These are phyloP conservation scores for Saccharomycopsis hybrid DNA, from an alignment of 1,139 yeast species.

Conservation along the genomic window DNA sequence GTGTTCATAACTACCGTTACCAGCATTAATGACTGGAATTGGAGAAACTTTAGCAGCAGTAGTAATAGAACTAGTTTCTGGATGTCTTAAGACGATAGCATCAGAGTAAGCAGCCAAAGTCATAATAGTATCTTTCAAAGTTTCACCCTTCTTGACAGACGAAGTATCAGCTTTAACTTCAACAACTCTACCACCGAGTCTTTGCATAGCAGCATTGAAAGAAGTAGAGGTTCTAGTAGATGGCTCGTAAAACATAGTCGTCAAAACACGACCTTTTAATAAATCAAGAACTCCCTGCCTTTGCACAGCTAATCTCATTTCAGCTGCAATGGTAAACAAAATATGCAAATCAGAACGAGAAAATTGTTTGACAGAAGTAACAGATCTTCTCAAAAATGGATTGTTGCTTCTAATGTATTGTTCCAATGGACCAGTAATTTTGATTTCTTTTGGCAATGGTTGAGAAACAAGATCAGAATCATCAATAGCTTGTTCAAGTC, in stretches of 20 bases:
- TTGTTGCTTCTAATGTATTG: slow-evolving; percentile 74
- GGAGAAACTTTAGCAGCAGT: slow-evolving; percentile 96
- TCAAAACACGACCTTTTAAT: slow-evolving; percentile 82
- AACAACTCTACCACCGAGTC: slow-evolving; percentile 97
- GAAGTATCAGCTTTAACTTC: slow-evolving; percentile 79
- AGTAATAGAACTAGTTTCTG: slow-evolving; percentile 84
- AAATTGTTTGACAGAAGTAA: slow-evolving; percentile 83
- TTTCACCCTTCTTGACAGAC: slow-evolving; percentile 96
- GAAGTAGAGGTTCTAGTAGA: slow-evolving; percentile 95
- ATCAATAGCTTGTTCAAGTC: slow-evolving; percentile 51
- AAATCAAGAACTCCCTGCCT: slow-evolving; percentile 92
- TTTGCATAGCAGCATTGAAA: slow-evolving; percentile 99
- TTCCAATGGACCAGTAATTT: slow-evolving; percentile 73
- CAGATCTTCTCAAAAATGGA: slow-evolving; percentile 82
- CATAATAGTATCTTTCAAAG: slow-evolving; percentile 93
- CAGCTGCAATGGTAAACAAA: slow-evolving; percentile 94
- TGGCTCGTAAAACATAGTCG: slow-evolving; percentile 97
- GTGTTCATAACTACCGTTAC: slow-evolving; percentile 96
- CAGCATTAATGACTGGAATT: slow-evolving; percentile 95
- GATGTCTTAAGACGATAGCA: slow-evolving; percentile 96
- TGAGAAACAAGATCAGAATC: slow-evolving; percentile 62
- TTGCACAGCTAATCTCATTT: slow-evolving; percentile 94
- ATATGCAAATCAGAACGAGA: slow-evolving; percentile 84
- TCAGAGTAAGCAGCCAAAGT: slow-evolving; percentile 94
- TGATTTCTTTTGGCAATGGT: slow-evolving; percentile 60